phyloP scores from a whole-genome alignment of 1,284 basidiomycete genomes.

The Schizophyllum amplum region DNA sequence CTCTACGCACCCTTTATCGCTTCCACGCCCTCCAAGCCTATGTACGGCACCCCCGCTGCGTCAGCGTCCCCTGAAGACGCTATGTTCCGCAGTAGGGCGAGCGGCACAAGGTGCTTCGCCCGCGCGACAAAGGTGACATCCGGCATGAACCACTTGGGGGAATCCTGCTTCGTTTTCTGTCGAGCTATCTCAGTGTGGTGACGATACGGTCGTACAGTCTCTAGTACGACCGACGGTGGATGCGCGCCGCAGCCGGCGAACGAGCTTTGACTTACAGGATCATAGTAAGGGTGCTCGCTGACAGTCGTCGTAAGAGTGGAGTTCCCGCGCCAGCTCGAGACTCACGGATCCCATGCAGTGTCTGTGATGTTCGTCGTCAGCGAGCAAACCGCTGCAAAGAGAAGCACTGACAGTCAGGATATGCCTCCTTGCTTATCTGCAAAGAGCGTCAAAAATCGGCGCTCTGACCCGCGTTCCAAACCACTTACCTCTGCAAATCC shows the following conservation, averaged over 20 bases:
- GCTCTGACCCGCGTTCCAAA: slow-evolving; percentile 3
- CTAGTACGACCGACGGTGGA: too few relatives aligned
- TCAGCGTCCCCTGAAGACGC: slow-evolving; percentile 30
- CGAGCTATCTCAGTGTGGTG: too few relatives aligned
- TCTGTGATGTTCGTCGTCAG: slow-evolving; percentile 34
- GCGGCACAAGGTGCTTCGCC: slow-evolving; percentile 69
- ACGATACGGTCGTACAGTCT: too few relatives aligned
- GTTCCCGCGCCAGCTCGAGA: slow-evolving; percentile 12
- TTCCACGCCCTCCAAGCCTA: slow-evolving; percentile 49
- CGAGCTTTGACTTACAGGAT: slow-evolving; percentile 60
- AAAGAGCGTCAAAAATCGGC: slow-evolving; percentile 4
- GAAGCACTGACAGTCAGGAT: slow-evolving; percentile 74
- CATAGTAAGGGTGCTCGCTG: slow-evolving; percentile 83
- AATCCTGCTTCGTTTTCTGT: slow-evolving; percentile 67
- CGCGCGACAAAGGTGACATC: slow-evolving; percentile 69
- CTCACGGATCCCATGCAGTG: slow-evolving; percentile 83
- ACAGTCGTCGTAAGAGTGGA: slow-evolving; percentile 3
- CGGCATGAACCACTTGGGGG: slow-evolving; percentile 93
- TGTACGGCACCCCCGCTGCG: slow-evolving; percentile 47
- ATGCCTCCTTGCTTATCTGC: slow-evolving; percentile 76
- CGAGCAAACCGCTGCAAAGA: neutral
- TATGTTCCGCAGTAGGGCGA: slow-evolving; percentile 68
- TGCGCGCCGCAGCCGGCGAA: too few relatives aligned
- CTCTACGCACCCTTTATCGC: slow-evolving; percentile 49
- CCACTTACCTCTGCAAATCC: slow-evolving; percentile 75